These are phyloP conservation scores for Linum tenue DNA, from an alignment of 345 rosid genomes.

Conservation along the genomic window DNA sequence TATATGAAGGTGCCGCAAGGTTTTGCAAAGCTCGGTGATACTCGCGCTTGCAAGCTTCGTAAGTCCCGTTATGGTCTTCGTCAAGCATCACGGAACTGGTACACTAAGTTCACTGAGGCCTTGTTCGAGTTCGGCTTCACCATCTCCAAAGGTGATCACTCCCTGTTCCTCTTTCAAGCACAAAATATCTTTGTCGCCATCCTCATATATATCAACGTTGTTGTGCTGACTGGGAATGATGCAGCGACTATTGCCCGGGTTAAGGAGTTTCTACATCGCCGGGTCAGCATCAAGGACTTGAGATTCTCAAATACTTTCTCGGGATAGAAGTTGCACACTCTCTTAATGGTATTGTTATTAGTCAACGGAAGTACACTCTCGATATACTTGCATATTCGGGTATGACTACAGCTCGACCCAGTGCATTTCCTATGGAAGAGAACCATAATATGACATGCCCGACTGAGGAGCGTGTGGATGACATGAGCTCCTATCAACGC, in stretches of 20 bases:
- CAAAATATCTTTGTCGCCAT: neutral
- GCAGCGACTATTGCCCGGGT: neutral
- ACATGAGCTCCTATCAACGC: too few species aligned
- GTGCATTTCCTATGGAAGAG: neutral
- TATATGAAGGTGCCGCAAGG: neutral
- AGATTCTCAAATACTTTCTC: neutral
- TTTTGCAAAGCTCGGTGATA: neutral
- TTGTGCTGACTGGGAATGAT: neutral
- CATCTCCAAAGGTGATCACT: neutral
- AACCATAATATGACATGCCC: neutral
- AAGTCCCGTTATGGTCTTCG: neutral
- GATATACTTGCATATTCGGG: neutral
- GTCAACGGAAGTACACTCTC: neutral
- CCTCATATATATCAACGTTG: neutral
- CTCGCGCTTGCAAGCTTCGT: neutral
- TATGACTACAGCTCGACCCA: neutral
- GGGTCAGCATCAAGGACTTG: neutral
- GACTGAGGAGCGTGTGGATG: too few species aligned
- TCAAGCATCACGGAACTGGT: neutral
- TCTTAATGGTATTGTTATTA: neutral
- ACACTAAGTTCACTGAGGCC: neutral
- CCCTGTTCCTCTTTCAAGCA: neutral
- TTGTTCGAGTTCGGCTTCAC: neutral
- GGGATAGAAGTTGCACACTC: neutral
- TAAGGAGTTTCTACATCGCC: neutral